phyloP scores from a whole-genome alignment of 2,329 filamentous ascomycete species.

The Arthrobotrys iridis region DNA sequence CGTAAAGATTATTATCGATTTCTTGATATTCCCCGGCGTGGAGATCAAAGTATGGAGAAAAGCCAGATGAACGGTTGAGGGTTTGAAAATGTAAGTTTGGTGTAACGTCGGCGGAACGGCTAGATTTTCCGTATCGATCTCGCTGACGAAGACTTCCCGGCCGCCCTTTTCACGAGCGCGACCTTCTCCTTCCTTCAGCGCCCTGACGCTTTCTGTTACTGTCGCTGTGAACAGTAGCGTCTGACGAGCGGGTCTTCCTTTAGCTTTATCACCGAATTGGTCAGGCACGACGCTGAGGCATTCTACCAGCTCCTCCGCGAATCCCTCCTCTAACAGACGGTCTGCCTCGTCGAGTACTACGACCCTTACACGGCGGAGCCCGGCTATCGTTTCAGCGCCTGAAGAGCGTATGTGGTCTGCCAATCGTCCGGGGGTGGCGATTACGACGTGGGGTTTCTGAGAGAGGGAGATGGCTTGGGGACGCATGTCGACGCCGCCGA shows the following conservation, averaged over 20 bases:
- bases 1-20: conserved; percentile 90
- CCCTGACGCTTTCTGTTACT: conserved; percentile 88
- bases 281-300: conserved; percentile 81
- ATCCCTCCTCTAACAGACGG: conserved; percentile 71
- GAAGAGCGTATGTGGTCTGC: conserved; percentile 94
- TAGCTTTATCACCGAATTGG: conserved; percentile 66
- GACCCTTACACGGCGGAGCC: conserved; percentile 79
- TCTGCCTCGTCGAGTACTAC: conserved; percentile 97
- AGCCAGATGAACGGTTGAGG: conserved; percentile 91
- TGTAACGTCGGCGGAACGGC: conserved; percentile 82
- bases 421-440: conserved; percentile 90
- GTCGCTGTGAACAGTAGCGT: conserved; percentile 97
- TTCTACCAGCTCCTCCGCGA: conserved; percentile 81
- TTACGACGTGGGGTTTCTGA: conserved; percentile 85
- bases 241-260: conserved; percentile 71
- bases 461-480: conserved; percentile 85
- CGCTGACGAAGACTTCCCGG: conserved; percentile 84
- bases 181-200: conserved; percentile 75
- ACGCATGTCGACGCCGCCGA: conserved; percentile 91
- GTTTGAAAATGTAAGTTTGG: conserved; percentile 87
- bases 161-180: conserved; percentile 72
- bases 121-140: conserved; percentile 78
- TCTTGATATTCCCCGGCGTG: conserved; percentile 77
- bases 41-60: conserved; percentile 90
- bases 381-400: conserved; percentile 87